Percentiles rank a stretch among this genome's conserved stretches.
Evolutionary conservation across 169 alveolate species (phyloP).

Genomic region (Neospora caninum): DNA sequence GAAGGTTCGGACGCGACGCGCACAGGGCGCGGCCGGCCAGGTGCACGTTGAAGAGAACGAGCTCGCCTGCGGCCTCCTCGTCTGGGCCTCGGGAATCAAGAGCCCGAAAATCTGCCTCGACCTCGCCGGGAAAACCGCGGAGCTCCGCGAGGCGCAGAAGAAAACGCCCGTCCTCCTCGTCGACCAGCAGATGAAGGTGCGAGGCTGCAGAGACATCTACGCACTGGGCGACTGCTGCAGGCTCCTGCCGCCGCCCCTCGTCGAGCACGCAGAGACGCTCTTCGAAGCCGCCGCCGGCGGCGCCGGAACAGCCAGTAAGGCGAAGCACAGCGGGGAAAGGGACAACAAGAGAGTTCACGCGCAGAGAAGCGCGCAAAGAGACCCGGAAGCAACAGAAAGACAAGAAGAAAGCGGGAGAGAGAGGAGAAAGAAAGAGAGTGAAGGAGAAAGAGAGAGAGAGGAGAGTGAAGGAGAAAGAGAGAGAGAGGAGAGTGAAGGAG

Average conservation of each 20-base stretch:
- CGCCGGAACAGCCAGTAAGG: not conserved
- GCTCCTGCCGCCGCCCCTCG: conserved; percentile 41
- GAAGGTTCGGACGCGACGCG: not conserved
- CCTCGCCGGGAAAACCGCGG: not conserved
- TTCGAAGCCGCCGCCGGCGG: conserved; percentile 15
- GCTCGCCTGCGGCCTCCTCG: conserved; percentile 49
- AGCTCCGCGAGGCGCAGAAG: not conserved
- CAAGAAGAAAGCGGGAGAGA: not conserved
- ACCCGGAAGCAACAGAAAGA: not conserved
- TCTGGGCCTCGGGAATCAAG: conserved; percentile 68
- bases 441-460: not conserved
- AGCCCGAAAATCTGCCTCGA: conserved; percentile 29
- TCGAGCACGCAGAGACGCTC: conserved; percentile 36
- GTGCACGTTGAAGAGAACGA: not conserved
- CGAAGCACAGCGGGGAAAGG: not conserved
- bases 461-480: not conserved
- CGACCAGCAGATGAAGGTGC: conserved; percentile 41
- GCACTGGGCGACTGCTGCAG: conserved; percentile 66
- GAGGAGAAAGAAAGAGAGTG: no score
- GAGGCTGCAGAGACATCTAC: conserved; percentile 45
- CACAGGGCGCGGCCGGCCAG: not conserved
- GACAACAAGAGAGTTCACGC: not conserved
- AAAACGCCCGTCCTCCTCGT: conserved; percentile 39
- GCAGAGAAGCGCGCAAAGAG: not conserved
- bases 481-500: not conserved